A percentile compares a stretch with the other conserved stretches of the same genome.
Conservation (phyloP, 352 stramenopile genomes). For the Paralagenidium karlingii region DNA sequence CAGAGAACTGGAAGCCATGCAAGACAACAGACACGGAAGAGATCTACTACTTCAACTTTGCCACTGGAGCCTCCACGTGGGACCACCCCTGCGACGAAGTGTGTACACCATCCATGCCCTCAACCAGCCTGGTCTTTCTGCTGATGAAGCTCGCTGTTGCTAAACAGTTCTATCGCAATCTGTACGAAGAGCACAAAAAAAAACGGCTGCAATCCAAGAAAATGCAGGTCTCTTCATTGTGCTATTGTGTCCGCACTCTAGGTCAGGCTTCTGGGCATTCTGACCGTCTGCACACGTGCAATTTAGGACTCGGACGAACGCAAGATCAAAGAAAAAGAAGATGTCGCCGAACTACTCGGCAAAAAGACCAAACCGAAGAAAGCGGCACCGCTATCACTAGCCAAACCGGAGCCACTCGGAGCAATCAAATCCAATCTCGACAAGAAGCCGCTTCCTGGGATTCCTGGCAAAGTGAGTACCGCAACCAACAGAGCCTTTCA, state of each 20-base stretch:
- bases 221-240: slow-evolving; percentile 15
- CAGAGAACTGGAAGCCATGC: slow-evolving; percentile 93
- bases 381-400: too few species aligned
- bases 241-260: not conserved
- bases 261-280: too few species aligned
- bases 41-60: slow-evolving; percentile 96
- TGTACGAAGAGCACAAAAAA: slow-evolving; percentile 91
- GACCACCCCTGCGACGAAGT: slow-evolving; percentile 90
- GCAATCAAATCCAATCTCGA: too few species aligned
- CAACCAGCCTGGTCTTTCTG: not conserved
- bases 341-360: slow-evolving; percentile 67
- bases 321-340: slow-evolving; percentile 72
- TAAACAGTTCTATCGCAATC: slow-evolving; percentile 79
- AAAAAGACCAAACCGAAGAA: slow-evolving; percentile 45
- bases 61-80: slow-evolving; percentile 86
- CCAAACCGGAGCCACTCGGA: too few species aligned
- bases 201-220: slow-evolving; percentile 24
- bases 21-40: slow-evolving; percentile 92
- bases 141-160: not conserved
- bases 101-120: not conserved
- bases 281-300: too few species aligned
- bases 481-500: too few species aligned
- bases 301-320: slow-evolving; percentile 48
- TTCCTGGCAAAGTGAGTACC: too few species aligned
- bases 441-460: slow-evolving; percentile 49